Evolutionary conservation across 176 grass and related monocot genomes (phyloP), one percentile per base, ranked within the genome.

Genomic region (Tuctoria greenei): DNA sequence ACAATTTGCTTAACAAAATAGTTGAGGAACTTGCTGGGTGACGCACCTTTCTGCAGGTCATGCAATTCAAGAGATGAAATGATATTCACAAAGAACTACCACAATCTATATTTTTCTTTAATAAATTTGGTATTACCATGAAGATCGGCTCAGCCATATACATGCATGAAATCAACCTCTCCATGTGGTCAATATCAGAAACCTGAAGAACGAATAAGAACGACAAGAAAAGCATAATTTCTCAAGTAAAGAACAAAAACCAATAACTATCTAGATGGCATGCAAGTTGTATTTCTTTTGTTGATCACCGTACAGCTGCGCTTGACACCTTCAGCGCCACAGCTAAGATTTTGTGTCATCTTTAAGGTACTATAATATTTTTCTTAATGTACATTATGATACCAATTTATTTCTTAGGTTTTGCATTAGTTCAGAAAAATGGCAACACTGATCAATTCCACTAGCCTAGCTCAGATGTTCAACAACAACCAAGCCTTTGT

Each of bases 131-230:
- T 54, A 64, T 76, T 95, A 99, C 96, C 85, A 76, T 90, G 80
- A 95, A 99, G 85, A 99, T 84, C 34, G 96, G 89, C 87, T 90
- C 77, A 81, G 92, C 96, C 96, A 99, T 99, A 81, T 86, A 88
- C 92, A 99, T 95, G 89, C 96, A 99, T 66, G 96, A 95, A 69
- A 77, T 92, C 77, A 85, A 90, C 81, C 96, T 89, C 74, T 92
- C 89, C 1, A 95, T 92, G 56, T 99, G 96, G 25, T 99, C 96
- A 36, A 88, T 60, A 83, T 99, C 92, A 67, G 84, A 84, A 81
- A 92, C 96, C 96, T 99, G 85, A 26, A 80, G 62, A 74, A 42
- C 51, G 23, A 71, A 25, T 56, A 18, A 66, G 9, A 45, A 71
- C 43, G 18, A 39, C 60, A 49, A 76, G 65, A 61, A 80, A 66